Evolutionary conservation across 371 early-diverging fungal genomes (phyloP), one percentile per base, ranked within the genome.

Genomic region (Neoconidiobolus thromboides): DNA sequence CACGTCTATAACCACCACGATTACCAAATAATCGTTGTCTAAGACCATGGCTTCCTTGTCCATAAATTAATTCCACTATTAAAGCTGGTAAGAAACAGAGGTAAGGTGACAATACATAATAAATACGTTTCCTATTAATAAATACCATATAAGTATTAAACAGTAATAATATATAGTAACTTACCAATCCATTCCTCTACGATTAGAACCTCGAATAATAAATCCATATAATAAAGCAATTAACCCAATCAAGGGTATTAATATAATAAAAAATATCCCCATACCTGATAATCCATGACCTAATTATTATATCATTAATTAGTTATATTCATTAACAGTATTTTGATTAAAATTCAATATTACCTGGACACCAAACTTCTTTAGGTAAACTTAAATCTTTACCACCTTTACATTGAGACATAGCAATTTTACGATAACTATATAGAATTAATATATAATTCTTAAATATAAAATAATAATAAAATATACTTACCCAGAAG

Each of bases 291-390:
- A 6, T 3, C 58, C 58, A 36, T 37, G 48, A 10, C 48, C 39
- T 50, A 5, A 5, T 14, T 38, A 55, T 9, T 37, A 12, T 38
- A 55, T 37, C 3, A 42, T 10, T 42, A 14, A 12, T 3, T 9
- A 26, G 26, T 26, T 26, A 26, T 26, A 26, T 26, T 26, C 26
- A 26, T 26, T 26, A 26, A 26, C 26, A 26, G 26, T 26, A 26
- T 26, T 26, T 26, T 26, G 26, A 26, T 26, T 26, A 36, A 55
- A 55, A 10, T 5, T 10, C 7, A 37, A 42, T n/a, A 10, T 55
- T 55, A 55, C 55, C 58, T 36, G 58, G 58, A n/a, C 58, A 58
- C 44, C 44, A 39, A 2, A 48, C 36, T 36, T 46, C 44, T 6
- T 36, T 1, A 12, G 9, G 2, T 5, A 2, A 2, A 36, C 2